A percentile compares a stretch with the other conserved stretches of the same genome.
phyloP scores from a whole-genome alignment of 2,329 filamentous ascomycete genomes.

The Aspergillus sp. region DNA sequence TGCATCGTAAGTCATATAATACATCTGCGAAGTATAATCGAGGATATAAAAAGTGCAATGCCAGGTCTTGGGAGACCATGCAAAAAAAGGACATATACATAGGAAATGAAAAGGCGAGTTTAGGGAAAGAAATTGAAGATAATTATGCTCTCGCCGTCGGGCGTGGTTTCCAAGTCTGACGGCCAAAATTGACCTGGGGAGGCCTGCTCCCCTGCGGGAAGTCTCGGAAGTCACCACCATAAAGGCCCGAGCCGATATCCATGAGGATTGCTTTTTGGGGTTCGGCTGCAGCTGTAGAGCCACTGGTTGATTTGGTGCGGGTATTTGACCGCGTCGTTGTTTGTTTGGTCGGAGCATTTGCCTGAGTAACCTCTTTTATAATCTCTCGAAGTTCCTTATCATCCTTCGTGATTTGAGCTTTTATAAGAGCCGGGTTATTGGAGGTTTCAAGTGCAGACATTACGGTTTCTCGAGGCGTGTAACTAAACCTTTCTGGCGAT shows the following conservation, averaged over 20 bases:
- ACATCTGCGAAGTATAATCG: slow-evolving; percentile 18
- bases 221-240: slow-evolving; percentile 31
- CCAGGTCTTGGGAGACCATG: slow-evolving; percentile 1
- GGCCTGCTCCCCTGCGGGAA: slow-evolving; percentile 30
- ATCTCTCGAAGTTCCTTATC: slow-evolving; percentile 74
- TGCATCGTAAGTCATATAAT: slow-evolving; percentile 29
- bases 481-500: slow-evolving; percentile 61
- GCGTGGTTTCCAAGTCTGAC: slow-evolving; percentile 34
- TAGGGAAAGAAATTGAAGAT: background rate
- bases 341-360: slow-evolving; percentile 18
- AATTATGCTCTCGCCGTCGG: slow-evolving; percentile 28
- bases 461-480: slow-evolving; percentile 71
- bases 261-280: slow-evolving; percentile 47
- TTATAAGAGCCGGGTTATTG: slow-evolving; percentile 64
- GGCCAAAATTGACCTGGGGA: slow-evolving; percentile 31
- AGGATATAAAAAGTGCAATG: background rate
- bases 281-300: slow-evolving; percentile 36
- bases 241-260: slow-evolving; percentile 41
- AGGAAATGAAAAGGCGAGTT: slow-evolving; percentile 11
- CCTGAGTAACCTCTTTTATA: slow-evolving; percentile 59
- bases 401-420: slow-evolving; percentile 76
- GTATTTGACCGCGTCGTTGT: slow-evolving; percentile 24
- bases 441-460: slow-evolving; percentile 69
- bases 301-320: slow-evolving; percentile 26
- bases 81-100: slow-evolving; percentile 16